Base-by-base conservation (phyloP, 2,329 filamentous ascomycete species). In the Byssochlamys sp. region DNA sequence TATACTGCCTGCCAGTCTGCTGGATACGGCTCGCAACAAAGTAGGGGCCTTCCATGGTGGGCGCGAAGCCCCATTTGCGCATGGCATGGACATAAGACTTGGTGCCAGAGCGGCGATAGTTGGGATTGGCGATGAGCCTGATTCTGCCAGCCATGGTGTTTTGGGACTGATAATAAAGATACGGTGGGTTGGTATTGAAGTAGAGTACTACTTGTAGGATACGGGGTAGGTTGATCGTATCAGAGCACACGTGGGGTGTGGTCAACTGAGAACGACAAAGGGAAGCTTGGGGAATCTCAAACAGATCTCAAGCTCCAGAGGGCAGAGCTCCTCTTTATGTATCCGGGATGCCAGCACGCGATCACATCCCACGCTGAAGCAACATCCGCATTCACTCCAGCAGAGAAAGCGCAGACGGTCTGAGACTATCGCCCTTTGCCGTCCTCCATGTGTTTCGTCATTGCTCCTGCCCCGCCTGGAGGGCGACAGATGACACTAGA, bases 61-160 rank as follows among this genome's bases (percentile, higher is more conserved):
- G 84, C 25, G 79, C 72, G 67, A 88, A 84, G 58, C 80, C 77
- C 68, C 81, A 88, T 69, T 85, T 85, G 67, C 80, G 80, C 63
- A 88, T 71, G 7, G 81, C 71, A 62, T 78, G 79, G 62, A 84
- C 80, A 65, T 88, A 87, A 31, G 83, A 84, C 71, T 86, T 87
- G 59, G 76, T 76, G 53, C 85, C 85, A 59, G 80, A 77, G 59
- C 73, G 75, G 63, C 80, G 73, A 70, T 86, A 86, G 64, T 83
- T 82, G 56, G 77, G 73, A 72, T 87, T 87, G 63, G 77, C 77
- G 29, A 82, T 72, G 56, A 82, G 73, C 49, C 71, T 73, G 65
- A 85, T 69, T 67, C 77, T 83, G 60, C 63, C 64, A 19, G 67
- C 61, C 72, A 75, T 75, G 63, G 53, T 68, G 58, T 25, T n/a